Base-by-base conservation (phyloP, 768 basidiomycete genomes). In the Russula virescens region DNA sequence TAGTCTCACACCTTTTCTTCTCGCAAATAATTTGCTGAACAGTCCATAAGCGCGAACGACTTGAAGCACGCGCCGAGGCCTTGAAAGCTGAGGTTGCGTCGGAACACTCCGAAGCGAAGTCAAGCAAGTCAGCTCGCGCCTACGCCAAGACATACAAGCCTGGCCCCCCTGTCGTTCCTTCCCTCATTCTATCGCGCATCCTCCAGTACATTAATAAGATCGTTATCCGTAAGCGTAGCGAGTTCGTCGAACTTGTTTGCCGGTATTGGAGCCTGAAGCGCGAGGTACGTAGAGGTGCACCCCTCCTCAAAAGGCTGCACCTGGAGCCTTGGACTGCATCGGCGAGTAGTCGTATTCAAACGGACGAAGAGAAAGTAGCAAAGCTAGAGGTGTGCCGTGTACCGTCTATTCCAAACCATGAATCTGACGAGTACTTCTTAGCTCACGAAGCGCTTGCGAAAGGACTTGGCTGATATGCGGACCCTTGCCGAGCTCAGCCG, bases 251-350 rank as follows among this genome's bases (percentile, higher is more conserved):
- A 52, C 74, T 84, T 69, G 79, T 94, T 35, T 95, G 91, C 69
- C 83, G 85, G 70, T 99, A 98, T 70, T 99, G 97, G 97, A 98
- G 97, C 74, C 73, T 99, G 73, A 98, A 99, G 75, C 79, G 97
- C 5, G 96, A 98, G 72, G 92, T 86, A 1, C 81, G 97, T 64
- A 75, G 96, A 45, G 97, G 97, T 5, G 97, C 97, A 10, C 96
- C 97, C 13, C 74, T 98, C 63, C 74, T 99, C 67, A 98, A 98
- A 74, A 72, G 97, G 57, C 72, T 99, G 61, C 94, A 99, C 75
- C 77, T 98, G 28, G 96, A 99, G 76, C 96, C 97, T 0, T 98
- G 97, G 97, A 98, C 95, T 0, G 91, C 92, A 3, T 84, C 81
- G 46, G 81, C 85, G 19, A 79, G 80, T 7, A 76, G 76, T 8